Base-by-base conservation (phyloP, 2,329 filamentous ascomycete genomes). In the Lojkania enalia region DNA sequence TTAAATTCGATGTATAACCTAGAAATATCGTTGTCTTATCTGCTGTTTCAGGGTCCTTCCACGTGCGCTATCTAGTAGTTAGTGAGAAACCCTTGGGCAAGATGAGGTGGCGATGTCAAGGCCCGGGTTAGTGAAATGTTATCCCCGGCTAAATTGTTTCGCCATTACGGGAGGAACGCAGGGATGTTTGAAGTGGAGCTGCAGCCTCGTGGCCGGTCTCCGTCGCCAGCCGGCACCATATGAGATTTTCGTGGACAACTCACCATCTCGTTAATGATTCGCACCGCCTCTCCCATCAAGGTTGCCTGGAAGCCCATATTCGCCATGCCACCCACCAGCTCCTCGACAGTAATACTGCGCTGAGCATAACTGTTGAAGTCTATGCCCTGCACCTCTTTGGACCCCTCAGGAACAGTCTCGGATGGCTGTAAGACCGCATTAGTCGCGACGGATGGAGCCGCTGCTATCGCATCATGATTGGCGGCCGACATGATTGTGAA, bases 251-350 rank as follows among this genome's bases (percentile, higher is more conserved):
- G 19, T 25, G 42, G 48, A 44, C 43, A 48, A 66, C 66, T 63
- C 54, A 95, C 90, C 94, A 99, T 99, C 51, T 89, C 85, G 65
- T 99, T 94, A 68, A 99, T 90, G 63, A 97, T 95, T 48, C 87
- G 81, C 51, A 94, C 85, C 11, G 92, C 94, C 63, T 95, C 89
- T 23, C 85, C 87, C 57, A 96, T 85, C 15, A 89, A 86, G 45
- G 81, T 86, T 20, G 86, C 87, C 69, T 91, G 87, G 60, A 90
- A 90, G 13, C 87, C 94, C 86, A 95, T 96, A 70, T 84, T 79
- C 42, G 81, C 81, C 85, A 97, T 94, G 48, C 86, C 85, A 43
- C 84, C 77, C 18, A 94, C 80, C 54, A 99, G 78, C 66, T 96
- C 88, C 23, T 90, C 86, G 40, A 88, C 91, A 0, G 90, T 95